Evolutionary conservation across 495 filamentous ascomycete genomes (phyloP).

Genomic region (Aspergillus diversus): DNA sequence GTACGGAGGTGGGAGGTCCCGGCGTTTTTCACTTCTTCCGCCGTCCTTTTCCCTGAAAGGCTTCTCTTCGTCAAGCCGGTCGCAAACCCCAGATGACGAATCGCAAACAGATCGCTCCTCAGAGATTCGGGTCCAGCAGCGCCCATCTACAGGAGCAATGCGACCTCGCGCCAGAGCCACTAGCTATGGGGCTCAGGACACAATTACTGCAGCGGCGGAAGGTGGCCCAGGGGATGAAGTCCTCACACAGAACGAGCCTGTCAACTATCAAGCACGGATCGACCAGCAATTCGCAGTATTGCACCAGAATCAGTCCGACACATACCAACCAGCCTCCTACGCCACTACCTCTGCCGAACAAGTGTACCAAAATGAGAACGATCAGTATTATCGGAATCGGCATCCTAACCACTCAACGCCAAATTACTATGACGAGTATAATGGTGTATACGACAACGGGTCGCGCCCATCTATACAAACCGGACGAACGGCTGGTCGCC

Average conservation of each 20-base stretch:
- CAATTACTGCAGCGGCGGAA: constrained; percentile 36
- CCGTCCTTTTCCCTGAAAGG: constrained; percentile 68
- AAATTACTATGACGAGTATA: constrained; percentile 51
- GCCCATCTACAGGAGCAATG: constrained; percentile 40
- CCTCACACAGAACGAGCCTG: constrained; percentile 31
- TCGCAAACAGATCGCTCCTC: constrained; percentile 33
- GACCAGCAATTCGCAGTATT: constrained; percentile 52
- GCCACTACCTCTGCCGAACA: constrained; percentile 39
- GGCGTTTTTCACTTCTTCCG: constrained; percentile 78
- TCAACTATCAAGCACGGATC: constrained; percentile 49
- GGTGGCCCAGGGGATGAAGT: constrained; percentile 38
- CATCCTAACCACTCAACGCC: constrained; percentile 47
- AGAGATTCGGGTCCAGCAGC: constrained; percentile 33
- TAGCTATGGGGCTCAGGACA: constrained; percentile 44
- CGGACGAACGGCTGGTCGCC: constrained; percentile 48
- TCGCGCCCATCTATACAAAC: constrained; percentile 49
- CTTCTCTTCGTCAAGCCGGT: constrained; percentile 48
- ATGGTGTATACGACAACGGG: constrained; percentile 39
- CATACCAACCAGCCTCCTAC: constrained; percentile 37
- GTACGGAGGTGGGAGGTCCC: constrained; percentile 68
- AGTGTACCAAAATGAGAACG: constrained; percentile 37
- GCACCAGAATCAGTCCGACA: constrained; percentile 36
- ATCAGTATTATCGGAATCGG: constrained; percentile 43
- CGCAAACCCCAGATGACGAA: constrained; percentile 45
- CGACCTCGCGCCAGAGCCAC: constrained; percentile 35